These are phyloP conservation scores for Gossypium rotundifolium DNA, from an alignment of 345 rosid genomes.

Conservation along the genomic window DNA sequence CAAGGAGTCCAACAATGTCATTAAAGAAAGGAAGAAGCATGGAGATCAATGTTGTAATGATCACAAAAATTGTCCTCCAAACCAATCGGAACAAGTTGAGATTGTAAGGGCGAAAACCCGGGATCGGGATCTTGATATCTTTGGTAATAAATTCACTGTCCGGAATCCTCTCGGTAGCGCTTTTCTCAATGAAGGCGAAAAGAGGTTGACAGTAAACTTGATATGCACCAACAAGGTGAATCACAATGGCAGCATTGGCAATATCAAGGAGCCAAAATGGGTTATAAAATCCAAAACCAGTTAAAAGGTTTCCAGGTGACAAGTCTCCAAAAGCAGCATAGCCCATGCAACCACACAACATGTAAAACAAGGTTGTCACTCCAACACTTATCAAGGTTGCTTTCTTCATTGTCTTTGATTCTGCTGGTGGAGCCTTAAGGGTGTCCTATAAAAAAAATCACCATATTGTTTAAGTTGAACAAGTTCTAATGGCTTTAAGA, in stretches of 20 bases:
- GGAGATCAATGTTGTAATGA: slow-evolving; percentile 58
- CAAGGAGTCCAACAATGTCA: slow-evolving; percentile 73
- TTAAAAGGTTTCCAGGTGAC: slow-evolving; percentile 74
- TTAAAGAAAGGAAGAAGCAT: slow-evolving; percentile 92
- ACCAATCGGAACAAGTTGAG: slow-evolving; percentile 71
- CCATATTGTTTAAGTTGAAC: background rate
- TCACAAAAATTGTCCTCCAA: slow-evolving; percentile 84
- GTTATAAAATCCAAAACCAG: slow-evolving; percentile 70
- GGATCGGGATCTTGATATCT: slow-evolving; percentile 48
- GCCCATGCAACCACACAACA: slow-evolving; percentile 85
- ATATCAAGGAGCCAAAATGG: slow-evolving; percentile 92
- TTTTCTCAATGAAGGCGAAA: slow-evolving; percentile 69
- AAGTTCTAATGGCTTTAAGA: background rate
- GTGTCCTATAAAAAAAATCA: slow-evolving; percentile 41
- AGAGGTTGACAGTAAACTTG: slow-evolving; percentile 92
- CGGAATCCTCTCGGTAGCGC: slow-evolving; percentile 39
- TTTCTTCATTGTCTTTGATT: slow-evolving; percentile 73
- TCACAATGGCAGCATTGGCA: slow-evolving; percentile 69
- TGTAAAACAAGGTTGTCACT: slow-evolving; percentile 82
- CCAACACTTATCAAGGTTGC: slow-evolving; percentile 59
- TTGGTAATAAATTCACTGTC: slow-evolving; percentile 51
- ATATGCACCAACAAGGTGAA: slow-evolving; percentile 87
- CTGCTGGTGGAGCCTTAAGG: slow-evolving; percentile 60
- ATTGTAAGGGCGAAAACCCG: slow-evolving; percentile 35
- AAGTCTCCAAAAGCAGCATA: slow-evolving; percentile 85